These are phyloP conservation scores for Neocatenulostroma microsporum DNA, from an alignment of 2,329 filamentous ascomycete species.

Conservation along the genomic window DNA sequence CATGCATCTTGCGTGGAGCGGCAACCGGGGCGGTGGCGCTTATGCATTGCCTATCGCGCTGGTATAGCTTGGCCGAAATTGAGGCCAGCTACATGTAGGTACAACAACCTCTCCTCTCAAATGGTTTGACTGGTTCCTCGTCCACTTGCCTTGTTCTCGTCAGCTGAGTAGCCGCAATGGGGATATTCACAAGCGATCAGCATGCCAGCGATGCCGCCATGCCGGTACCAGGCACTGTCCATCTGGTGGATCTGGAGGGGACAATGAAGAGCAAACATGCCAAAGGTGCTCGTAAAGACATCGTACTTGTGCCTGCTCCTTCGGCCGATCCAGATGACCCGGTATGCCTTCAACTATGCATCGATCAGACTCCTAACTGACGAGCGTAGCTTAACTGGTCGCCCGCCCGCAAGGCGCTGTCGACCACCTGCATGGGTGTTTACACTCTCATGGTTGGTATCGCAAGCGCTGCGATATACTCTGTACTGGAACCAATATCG, in stretches of 20 bases:
- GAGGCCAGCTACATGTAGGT: no score
- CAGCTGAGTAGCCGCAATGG: no score
- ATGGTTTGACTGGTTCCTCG: no score
- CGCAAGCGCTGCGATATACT: constrained; percentile 43
- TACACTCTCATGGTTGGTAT: constrained; percentile 46
- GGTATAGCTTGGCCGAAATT: no score
- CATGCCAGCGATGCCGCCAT: not conserved
- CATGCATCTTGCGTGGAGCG: no score
- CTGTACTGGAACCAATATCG: constrained; percentile 43
- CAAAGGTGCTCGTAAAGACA: constrained; percentile 29
- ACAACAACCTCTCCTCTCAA: no score
- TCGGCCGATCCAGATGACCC: constrained; percentile 35
- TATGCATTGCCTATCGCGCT: no score
- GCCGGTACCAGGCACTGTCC: constrained; percentile 39
- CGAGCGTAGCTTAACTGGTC: constrained; percentile 25
- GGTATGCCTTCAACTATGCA: constrained; percentile 5
- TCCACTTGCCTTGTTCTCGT: no score
- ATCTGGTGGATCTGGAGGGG: constrained; percentile 36
- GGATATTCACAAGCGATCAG: no score
- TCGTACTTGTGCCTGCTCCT: constrained; percentile 37
- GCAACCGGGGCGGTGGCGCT: no score
- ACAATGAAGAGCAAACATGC: constrained; percentile 33
- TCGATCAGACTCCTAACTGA: not conserved
- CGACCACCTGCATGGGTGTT: constrained; percentile 35
- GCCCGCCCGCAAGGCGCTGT: constrained; percentile 35